Evolutionary conservation across 345 rosid genomes (phyloP), one percentile per base, ranked within the genome.

Genomic region (Diplotaxis tenuifolia): DNA sequence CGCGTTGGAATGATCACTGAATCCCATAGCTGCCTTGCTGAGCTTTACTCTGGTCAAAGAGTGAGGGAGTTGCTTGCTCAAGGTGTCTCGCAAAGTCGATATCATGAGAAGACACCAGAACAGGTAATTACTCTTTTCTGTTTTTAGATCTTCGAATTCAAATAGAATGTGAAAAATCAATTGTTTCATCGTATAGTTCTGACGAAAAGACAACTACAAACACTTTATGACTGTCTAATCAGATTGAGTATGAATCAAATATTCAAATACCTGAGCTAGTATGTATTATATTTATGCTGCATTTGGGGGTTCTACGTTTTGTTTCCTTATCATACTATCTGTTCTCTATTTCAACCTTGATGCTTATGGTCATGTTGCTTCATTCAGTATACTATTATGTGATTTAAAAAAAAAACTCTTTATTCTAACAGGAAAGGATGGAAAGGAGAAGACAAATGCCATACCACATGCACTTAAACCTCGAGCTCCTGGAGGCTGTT

Each of bases 391-490:
- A 10, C 42, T 36, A 9, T 2, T 40, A 72, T 64, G 16, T 20
- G 45, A 11, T n/a, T n/a, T 74, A 23, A n/a, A 1, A 6, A 20
- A 27, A 18, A 0, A 25, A 25, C 47, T n/a, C 50, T 40, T 62
- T 45, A 52, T 62, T 49, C n/a, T 12, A 45, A 27, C 86, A 91
- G 98, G 98, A 93, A 75, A 86, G 96, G 73, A 20, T 86, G 79
- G 98, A 91, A 68, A 88, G 94, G 81, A 89, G 97, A 75, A 88
- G 91, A 19, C 96, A 91, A 74, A 91, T 93, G 97, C 98, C 97
- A 16, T 91, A 91, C 65, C 98, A 91, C 75, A 91, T 93, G 98
- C 97, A 93, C 87, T 89, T 93, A 58, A 93, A 91, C 81, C 96
- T 91, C n/a, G 98, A 93, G 82, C 92, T 89, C 54, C 85, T 93